phyloP scores from a whole-genome alignment of 805 yeast genomes.

The Cyberlindnera saturnus region DNA sequence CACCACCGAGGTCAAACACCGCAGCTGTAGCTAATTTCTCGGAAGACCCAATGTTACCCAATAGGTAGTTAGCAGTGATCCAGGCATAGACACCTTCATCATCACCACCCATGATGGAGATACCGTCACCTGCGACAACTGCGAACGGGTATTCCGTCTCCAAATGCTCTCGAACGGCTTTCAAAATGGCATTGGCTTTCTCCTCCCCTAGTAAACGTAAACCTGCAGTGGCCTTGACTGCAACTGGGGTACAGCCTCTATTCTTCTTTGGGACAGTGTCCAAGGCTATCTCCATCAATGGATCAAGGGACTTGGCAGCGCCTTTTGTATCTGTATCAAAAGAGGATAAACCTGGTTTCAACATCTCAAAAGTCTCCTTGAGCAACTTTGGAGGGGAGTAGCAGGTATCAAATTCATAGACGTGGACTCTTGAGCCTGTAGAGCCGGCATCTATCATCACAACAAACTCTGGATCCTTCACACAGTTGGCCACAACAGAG shows the following conservation, averaged over 20 bases:
- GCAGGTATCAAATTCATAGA: conserved; percentile 87
- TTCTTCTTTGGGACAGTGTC: conserved; percentile 66
- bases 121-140: conserved; percentile 80
- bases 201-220: conserved; percentile 77
- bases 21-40: conserved; percentile 86
- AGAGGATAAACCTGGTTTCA: conserved; percentile 86
- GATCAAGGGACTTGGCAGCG: conserved; percentile 89
- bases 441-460: conserved; percentile 98
- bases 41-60: conserved; percentile 84
- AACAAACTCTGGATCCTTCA: conserved; percentile 57
- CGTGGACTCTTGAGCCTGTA: conserved; percentile 93
- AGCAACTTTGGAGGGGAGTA: conserved; percentile 75
- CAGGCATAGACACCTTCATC: conserved; percentile 99
- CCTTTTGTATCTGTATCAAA: conserved; percentile 73
- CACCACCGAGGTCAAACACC: conserved; percentile 97
- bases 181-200: conserved; percentile 64
- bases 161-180: conserved; percentile 70
- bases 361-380: conserved; percentile 79
- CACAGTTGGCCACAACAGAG: conserved; percentile 23
- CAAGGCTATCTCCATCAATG: conserved; percentile 70
- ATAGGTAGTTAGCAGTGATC: conserved; percentile 90
- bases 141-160: conserved; percentile 86
- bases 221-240: conserved; percentile 98
- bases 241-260: conserved; percentile 84
- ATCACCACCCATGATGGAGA: conserved; percentile 90